A percentile compares a stretch with the other conserved stretches of the same genome.
Conservation (phyloP, 2,329 filamentous ascomycete species). For the Diaporthe sp. region DNA sequence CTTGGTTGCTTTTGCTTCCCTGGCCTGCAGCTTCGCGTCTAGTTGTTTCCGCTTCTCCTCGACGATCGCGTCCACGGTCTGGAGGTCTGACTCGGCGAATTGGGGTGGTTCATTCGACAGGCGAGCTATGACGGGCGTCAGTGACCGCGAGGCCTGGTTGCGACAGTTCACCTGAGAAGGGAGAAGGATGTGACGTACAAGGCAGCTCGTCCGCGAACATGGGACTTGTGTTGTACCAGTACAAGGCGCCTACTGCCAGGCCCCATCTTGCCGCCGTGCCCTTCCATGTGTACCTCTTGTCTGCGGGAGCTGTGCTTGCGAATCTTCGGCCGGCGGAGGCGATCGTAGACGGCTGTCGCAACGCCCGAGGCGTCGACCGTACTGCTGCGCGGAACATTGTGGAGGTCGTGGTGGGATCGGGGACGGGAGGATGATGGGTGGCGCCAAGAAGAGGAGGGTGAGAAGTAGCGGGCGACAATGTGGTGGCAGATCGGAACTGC, state of each 20-base stretch:
- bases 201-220: conserved; percentile 87
- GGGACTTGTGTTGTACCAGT: conserved; percentile 94
- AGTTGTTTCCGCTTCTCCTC: conserved; percentile 72
- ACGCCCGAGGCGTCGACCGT: conserved; percentile 62
- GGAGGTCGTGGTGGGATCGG: conserved; percentile 11
- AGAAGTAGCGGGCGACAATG: conserved; percentile 12
- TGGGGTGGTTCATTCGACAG: conserved; percentile 60
- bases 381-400: conserved; percentile 68
- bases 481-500: conserved; percentile 1
- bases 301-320: conserved; percentile 68
- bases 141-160: conserved; percentile 29
- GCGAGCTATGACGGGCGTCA: conserved; percentile 46
- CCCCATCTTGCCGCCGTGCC: conserved; percentile 80
- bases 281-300: conserved; percentile 86
- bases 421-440: conserved; percentile 24
- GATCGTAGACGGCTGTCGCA: conserved; percentile 57
- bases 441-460: conserved; percentile 40
- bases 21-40: conserved; percentile 49
- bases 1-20: conserved; percentile 43
- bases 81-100: conserved; percentile 70
- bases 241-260: conserved; percentile 81
- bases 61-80: conserved; percentile 77
- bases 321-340: conserved; percentile 63
- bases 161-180: conserved; percentile 11
- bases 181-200: conserved; percentile 66